Evolutionary conservation across 345 rosid genomes (phyloP).

Genomic region (Gossypium thurberi): DNA sequence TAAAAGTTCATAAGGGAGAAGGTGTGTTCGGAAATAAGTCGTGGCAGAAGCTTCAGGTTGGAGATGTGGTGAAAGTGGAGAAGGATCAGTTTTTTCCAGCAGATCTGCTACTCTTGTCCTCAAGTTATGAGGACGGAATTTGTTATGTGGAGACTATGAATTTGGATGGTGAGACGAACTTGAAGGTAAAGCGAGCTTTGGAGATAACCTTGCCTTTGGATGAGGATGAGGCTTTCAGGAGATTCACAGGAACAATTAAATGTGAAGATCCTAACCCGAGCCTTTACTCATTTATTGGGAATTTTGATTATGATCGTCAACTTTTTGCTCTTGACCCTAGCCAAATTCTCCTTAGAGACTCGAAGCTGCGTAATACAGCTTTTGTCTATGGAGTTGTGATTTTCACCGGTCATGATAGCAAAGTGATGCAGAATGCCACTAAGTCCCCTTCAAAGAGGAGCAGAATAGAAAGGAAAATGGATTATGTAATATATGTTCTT

Average conservation of each 20-base stretch:
- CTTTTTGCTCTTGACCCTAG: slow-evolving; percentile 66
- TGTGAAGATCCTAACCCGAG: slow-evolving; percentile 97
- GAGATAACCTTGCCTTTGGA: slow-evolving; percentile 62
- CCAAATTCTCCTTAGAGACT: slow-evolving; percentile 95
- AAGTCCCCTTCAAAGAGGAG: slow-evolving; percentile 92
- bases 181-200: slow-evolving; percentile 79
- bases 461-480: slow-evolving; percentile 81
- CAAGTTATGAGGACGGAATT: slow-evolving; percentile 90
- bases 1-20: slow-evolving; percentile 47
- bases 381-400: slow-evolving; percentile 73
- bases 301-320: slow-evolving; percentile 58
- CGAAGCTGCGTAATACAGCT: slow-evolving; percentile 87
- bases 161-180: slow-evolving; percentile 93
- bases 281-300: slow-evolving; percentile 85
- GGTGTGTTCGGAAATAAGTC: slow-evolving; percentile 52
- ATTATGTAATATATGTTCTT: slow-evolving; percentile 75
- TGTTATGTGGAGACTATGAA: slow-evolving; percentile 99
- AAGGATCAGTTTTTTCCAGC: slow-evolving; percentile 94
- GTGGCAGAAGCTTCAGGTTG: slow-evolving; percentile 77
- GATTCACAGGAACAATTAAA: slow-evolving; percentile 50
- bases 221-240: slow-evolving; percentile 55
- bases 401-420: slow-evolving; percentile 88
- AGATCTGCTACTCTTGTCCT: slow-evolving; percentile 79
- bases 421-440: slow-evolving; percentile 93
- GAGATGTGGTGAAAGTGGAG: slow-evolving; percentile 81